Percentiles rank a stretch among this genome's conserved stretches.
Evolutionary conservation across 371 early-diverging fungal species (phyloP).

Genomic region (Parasitella parasitica): DNA sequence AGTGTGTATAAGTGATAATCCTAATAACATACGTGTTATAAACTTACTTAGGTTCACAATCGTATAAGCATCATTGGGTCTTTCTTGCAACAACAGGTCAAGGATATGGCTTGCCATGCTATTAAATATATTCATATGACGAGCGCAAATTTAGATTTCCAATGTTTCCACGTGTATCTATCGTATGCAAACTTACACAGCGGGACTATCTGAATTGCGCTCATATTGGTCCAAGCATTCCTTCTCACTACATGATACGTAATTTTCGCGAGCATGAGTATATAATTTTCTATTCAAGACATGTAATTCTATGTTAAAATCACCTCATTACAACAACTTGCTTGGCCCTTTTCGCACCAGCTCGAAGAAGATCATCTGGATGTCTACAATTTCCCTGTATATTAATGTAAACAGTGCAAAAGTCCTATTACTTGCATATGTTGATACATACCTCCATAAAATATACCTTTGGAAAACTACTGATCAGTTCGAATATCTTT

Average conservation of each 20-base stretch:
- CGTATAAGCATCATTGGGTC: conserved; percentile 18
- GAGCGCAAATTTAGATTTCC: not conserved
- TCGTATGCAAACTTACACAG: conserved; percentile 31
- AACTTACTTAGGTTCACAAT: conserved; percentile 31
- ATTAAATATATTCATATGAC: not conserved
- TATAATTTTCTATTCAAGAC: too few species aligned
- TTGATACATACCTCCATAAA: conserved; percentile 45
- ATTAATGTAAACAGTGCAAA: not conserved
- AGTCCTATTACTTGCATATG: too few species aligned
- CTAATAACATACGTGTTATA: too few species aligned
- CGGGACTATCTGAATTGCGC: conserved; percentile 45
- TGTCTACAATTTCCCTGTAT: conserved; percentile 54
- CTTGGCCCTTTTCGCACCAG: conserved; percentile 53
- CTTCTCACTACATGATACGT: conserved; percentile 38
- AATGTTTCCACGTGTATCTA: not conserved
- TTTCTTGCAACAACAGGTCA: conserved; percentile 26
- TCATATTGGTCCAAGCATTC: conserved; percentile 42
- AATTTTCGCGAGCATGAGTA: too few species aligned
- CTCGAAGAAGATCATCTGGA: conserved; percentile 57
- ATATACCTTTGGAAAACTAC: conserved; percentile 52
- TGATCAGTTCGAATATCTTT: conserved; percentile 46
- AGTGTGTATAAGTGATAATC: not conserved
- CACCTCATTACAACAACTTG: conserved; percentile 61
- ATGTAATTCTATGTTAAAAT: too few species aligned
- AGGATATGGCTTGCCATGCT: conserved; percentile 41